Evolutionary conservation across 2,329 filamentous ascomycete species (phyloP), one percentile per base, ranked within the genome.

Genomic region (Leptographium lundbergii): DNA sequence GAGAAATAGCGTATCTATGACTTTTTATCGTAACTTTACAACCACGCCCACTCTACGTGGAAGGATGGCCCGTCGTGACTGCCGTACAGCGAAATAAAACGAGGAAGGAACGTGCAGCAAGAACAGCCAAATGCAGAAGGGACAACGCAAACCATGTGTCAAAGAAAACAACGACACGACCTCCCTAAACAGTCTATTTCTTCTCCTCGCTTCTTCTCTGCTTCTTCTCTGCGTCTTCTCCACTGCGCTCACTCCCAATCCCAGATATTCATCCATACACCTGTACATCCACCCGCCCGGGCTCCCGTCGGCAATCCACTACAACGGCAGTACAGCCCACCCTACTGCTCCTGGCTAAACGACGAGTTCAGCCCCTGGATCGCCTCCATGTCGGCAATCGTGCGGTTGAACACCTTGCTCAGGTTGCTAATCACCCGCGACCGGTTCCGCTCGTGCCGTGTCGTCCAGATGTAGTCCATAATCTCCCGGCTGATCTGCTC

Each of bases 401-500:
- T 83, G 34, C 85, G 82, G 65, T 95, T 91, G 70, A 96, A 96
- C 5, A 88, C 82, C 19, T 80, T 76, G 50, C 76, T 77, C 45
- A 95, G 79, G 45, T 63, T 60, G 57, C 63, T 66, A 24, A 72
- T 65, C 22, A 96, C 91, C 65, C 79, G 78, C 66, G 84, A 86
- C 51, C 94, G 83, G 72, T 99, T 94, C 82, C 89, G 94, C 67
- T 95, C 86, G 54, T 83, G 80, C 56, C 91, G 81, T 61, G 81
- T 81, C 61, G 79, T 79, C 94, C 94, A 99, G 52, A 97, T 81
- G 63, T 86, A 84, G 61, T 92, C 88, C 92, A 97, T 97, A 63
- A 97, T 76, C 64, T 87, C 84, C 9, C 91, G 86, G 70, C 91
- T 91, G 69, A 96, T 86, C 72, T 97, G 92, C 75, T 97, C 92